Evolutionary conservation across 805 yeast genomes (phyloP), one percentile per base, ranked within the genome.

Genomic region (Monosporozyma solicola): DNA sequence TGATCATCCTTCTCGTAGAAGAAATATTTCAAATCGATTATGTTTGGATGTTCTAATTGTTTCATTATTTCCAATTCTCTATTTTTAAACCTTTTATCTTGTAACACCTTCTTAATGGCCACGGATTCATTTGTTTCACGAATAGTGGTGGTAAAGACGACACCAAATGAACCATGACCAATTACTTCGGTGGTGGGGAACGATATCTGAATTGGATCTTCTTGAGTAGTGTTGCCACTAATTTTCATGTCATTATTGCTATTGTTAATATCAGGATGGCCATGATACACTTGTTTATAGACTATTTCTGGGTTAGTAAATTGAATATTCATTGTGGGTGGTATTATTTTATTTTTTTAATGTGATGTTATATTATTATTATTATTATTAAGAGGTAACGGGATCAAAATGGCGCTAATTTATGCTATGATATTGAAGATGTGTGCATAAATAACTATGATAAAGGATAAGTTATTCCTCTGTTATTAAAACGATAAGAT

Each of bases 151-250:
- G 88, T 94, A 67, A 89, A 90, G n/a, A 94, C 99, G 35, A 90
- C 91, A 2, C 99, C 99, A 73, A 94, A 94, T n/a, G 98, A 91
- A 10, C 99, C 99, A 70, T 88, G 95, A n/a, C 99, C 99, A 44
- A 92, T 94, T 78, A 91, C 90, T 59, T 87, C 85, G 43, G 87
- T 80, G 62, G 85, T 89, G 16, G 91, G 85, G 72, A 87, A 89
- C 49, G 83, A 80, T 53, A 92, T 79, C 50, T 80, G 78, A 50
- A 71, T 53, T 16, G 59, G 59, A 15, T 54, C 54, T 1, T 46
- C 47, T 35, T 35, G 16, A 22, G 44, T n/a, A 44, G 47, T 35
- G 41, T 46, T 27, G 48, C 31, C 25, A 24, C 25, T 43, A 11
- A 5, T 29, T 11, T 39, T 39, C 25, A 16, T 25, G 20, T 39